Percentiles rank a stretch among this genome's conserved stretches.
Conservation (phyloP, 306 rosid species). For the Aeschynomene evenia region DNA sequence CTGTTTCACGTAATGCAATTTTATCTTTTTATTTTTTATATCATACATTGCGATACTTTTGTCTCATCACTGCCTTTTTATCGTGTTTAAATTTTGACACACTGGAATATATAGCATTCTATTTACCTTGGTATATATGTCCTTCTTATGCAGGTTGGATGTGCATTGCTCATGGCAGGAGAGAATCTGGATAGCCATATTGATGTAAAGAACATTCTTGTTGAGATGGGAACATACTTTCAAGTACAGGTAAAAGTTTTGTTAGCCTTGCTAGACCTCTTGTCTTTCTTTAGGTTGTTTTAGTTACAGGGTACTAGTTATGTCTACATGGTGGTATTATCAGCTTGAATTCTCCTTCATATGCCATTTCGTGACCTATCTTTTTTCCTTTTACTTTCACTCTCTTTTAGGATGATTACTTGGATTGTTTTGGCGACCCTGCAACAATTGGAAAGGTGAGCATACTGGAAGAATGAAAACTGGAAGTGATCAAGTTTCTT, state of each 20-base stretch:
- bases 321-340: neutral
- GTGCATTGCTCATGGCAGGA: slow-evolving; percentile 56
- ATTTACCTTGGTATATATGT: slow-evolving; percentile 9
- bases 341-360: neutral
- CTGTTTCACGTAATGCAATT: too few relatives aligned
- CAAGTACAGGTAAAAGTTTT: slow-evolving; percentile 54
- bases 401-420: slow-evolving; percentile 69
- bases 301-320: neutral
- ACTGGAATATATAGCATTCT: slow-evolving; percentile 25
- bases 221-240: slow-evolving; percentile 63
- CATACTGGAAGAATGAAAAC: neutral
- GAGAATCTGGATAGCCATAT: slow-evolving; percentile 50
- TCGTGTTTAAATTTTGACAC: slow-evolving; percentile 15
- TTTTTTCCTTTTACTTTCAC: neutral
- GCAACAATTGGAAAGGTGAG: slow-evolving; percentile 85
- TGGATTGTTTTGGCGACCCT: slow-evolving; percentile 93
- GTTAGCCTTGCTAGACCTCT: neutral
- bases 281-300: neutral
- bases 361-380: slow-evolving; percentile 2
- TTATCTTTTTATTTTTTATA: too few relatives aligned
- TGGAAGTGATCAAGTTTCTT: neutral
- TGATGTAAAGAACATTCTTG: slow-evolving; percentile 56
- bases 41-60: too few relatives aligned
- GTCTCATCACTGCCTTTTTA: neutral
- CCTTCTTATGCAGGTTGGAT: slow-evolving; percentile 45